Conservation (phyloP, 164 flowering plant genomes). For the Kalanchoe fedtschenkoi region DNA sequence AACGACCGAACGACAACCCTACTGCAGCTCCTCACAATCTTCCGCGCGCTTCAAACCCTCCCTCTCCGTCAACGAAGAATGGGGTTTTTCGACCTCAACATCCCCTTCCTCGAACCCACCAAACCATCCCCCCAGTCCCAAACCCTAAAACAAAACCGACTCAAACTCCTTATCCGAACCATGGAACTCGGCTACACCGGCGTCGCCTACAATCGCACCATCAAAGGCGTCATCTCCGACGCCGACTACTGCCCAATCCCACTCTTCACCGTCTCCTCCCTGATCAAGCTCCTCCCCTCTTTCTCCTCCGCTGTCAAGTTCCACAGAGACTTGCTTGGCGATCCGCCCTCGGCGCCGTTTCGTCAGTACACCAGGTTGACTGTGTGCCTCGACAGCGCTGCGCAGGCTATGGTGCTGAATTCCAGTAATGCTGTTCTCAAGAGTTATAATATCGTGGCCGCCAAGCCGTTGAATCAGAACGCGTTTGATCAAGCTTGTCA, state of each 20-base stretch:
- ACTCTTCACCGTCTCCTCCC: constrained; percentile 46
- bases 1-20: not conserved
- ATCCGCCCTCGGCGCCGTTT: constrained; percentile 48
- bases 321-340: constrained; percentile 55
- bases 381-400: constrained; percentile 33
- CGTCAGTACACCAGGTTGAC: constrained; percentile 91
- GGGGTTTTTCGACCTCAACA: constrained; percentile 61
- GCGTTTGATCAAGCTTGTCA: constrained; percentile 70
- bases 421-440: constrained; percentile 58
- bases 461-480: constrained; percentile 53
- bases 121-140: constrained; percentile 8
- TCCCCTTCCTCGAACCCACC: constrained; percentile 37
- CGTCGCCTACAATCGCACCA: constrained; percentile 63
- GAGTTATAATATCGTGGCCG: constrained; percentile 76
- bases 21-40: not conserved
- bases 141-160: constrained; percentile 25
- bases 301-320: constrained; percentile 46
- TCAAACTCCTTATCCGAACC: constrained; percentile 39
- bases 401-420: constrained; percentile 50
- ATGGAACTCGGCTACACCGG: constrained; percentile 88
- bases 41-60: too few species aligned
- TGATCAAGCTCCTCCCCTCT: constrained; percentile 39
- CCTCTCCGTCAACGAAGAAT: constrained; percentile 9
- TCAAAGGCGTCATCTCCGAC: constrained; percentile 74
- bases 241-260: constrained; percentile 54